These are phyloP conservation scores for Arctium minus DNA, from an alignment of 129 eudicot genomes.

Conservation along the genomic window DNA sequence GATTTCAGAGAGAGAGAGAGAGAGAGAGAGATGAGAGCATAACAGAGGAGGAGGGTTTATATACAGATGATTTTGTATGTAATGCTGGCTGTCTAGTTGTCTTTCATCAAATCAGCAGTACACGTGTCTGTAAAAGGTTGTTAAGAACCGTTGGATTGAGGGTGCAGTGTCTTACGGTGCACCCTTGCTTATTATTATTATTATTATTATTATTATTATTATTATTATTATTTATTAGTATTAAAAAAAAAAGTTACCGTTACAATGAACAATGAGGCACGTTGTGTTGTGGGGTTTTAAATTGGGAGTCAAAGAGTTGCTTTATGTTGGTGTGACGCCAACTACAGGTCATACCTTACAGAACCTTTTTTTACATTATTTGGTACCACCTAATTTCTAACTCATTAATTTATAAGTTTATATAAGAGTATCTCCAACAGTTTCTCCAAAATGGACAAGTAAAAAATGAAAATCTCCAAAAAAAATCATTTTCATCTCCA, in stretches of 20 bases:
- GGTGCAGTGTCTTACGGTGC: conserved; percentile 19
- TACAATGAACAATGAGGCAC: conserved; percentile 36
- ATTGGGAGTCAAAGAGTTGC: neutral
- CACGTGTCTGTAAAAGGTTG: neutral
- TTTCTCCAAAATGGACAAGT: no score
- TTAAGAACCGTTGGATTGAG: conserved; percentile 24
- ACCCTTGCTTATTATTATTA: neutral
- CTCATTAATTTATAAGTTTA: no score
- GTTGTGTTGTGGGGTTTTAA: conserved; percentile 28
- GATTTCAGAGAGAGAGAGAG: conserved; percentile 8
- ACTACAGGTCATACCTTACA: conserved; percentile 14
- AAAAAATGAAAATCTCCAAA: no score
- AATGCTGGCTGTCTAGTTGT: neutral
- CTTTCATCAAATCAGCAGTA: neutral
- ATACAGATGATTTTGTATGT: conserved; percentile 7
- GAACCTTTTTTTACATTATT: no score
- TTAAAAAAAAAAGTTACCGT: conserved; percentile 24
- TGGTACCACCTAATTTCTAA: no score
- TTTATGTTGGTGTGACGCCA: conserved; percentile 20
- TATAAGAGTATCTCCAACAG: no score
- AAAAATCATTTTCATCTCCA: no score
- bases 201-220: no score
- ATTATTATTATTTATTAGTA: neutral
- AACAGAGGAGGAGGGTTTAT: conserved; percentile 15
- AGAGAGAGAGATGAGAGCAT: neutral